Evolutionary conservation across 2,329 filamentous ascomycete genomes (phyloP), one percentile per base, ranked within the genome.

Genomic region (Acrodontium crateriforme): DNA sequence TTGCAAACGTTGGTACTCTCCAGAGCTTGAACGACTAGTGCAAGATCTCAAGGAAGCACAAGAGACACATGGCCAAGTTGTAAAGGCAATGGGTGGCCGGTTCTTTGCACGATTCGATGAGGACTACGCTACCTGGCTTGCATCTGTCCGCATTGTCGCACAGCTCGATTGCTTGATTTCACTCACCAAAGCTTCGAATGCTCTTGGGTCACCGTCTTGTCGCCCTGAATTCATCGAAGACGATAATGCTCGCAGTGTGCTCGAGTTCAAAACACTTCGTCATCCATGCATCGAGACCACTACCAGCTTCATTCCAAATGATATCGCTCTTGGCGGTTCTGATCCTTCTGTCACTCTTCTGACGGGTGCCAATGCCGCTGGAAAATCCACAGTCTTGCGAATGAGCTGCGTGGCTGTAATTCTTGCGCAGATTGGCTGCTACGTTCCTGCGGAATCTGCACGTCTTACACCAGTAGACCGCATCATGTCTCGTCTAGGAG

Each of bases 341-440:
- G 63, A 67, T 6, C 65, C 83, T 29, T 94, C 87, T 45, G 87
- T 98, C 44, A 84, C 81, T 43, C 64, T 98, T 16, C 69, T 98
- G 20, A 98, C 89, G 2, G 89, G 89, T 50, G 89, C 89, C 35
- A 98, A 98, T 48, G 89, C 89, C 6, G 89, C 89, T 26, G 89
- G 89, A 49, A 98, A 98, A 59, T 95, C 89, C 2, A 98, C 89
- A 1, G 73, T 98, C 23, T 68, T 98, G 17, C 74, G 89, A 48
- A 95, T 95, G 89, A 91, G 87, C 3, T 98, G 89, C 46, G 74
- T 89, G 25, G 89, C 89, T 0, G 87, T 94, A 27, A 95, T 98
- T 44, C 85, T 98, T 72, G 89, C 89, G 1, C 89, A 98, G 50
- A 78, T 98, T 16, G 89, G 89, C 30, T 94, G 87, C 53, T 79